Evolutionary conservation across 306 rosid species (phyloP).

Genomic region (Cicer bijugum): DNA sequence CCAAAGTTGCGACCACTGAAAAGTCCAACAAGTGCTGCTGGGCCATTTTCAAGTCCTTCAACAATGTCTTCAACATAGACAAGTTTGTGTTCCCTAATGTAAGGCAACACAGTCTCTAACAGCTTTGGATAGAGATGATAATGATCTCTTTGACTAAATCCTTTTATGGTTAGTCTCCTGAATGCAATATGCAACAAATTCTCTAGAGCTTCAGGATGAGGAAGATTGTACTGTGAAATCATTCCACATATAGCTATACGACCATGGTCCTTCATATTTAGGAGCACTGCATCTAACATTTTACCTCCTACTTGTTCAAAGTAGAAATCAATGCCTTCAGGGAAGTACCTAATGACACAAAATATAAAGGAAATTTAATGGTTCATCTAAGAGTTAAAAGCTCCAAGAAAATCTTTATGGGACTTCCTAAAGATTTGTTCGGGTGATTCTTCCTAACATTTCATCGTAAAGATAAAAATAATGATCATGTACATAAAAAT

Average conservation of each 20-base stretch:
- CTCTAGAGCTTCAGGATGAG: constrained; percentile 37
- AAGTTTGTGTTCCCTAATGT: constrained; percentile 45
- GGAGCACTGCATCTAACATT: constrained; percentile 50
- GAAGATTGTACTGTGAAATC: constrained; percentile 52
- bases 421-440: too few relatives aligned
- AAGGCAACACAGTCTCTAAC: constrained; percentile 40
- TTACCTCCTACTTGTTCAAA: constrained; percentile 51
- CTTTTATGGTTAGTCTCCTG: constrained; percentile 46
- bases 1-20: constrained; percentile 46
- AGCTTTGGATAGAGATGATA: constrained; percentile 47
- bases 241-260: constrained; percentile 38
- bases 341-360: constrained; percentile 40
- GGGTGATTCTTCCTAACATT: too few relatives aligned
- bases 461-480: too few relatives aligned
- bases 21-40: constrained; percentile 46
- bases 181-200: constrained; percentile 40
- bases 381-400: background rate
- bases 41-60: constrained; percentile 51
- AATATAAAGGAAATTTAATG: background rate
- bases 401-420: too few relatives aligned
- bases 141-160: constrained; percentile 40
- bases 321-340: constrained; percentile 47
- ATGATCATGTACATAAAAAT: too few relatives aligned
- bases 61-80: constrained; percentile 50
- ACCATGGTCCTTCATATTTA: constrained; percentile 43